These are phyloP conservation scores for Tetrahymena elliotti DNA, from an alignment of 73 alveolate species.

Conservation along the genomic window DNA sequence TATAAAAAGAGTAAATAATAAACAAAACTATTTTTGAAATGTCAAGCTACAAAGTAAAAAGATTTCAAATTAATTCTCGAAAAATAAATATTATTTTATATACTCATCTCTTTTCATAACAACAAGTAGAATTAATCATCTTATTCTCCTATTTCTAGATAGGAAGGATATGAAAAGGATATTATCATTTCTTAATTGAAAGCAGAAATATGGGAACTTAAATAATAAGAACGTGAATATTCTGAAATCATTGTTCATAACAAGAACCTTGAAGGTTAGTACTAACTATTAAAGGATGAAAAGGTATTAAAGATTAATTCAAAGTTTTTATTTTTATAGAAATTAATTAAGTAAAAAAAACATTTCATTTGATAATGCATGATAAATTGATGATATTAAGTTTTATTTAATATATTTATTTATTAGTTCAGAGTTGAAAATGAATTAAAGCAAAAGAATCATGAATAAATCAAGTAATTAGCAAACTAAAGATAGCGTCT, in stretches of 20 bases:
- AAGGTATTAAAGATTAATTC: background rate
- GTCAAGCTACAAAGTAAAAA: background rate
- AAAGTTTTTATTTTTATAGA: background rate
- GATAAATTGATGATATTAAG: too few species aligned
- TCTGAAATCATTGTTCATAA: background rate
- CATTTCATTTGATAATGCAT: too few species aligned
- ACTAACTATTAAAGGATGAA: background rate
- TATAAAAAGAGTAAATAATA: background rate
- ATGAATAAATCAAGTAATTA: background rate
- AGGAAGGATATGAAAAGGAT: background rate
- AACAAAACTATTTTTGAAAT: background rate
- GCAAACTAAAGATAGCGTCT: background rate
- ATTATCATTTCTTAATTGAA: background rate
- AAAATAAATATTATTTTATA: background rate
- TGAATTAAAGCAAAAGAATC: background rate
- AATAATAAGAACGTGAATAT: background rate
- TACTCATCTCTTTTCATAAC: background rate
- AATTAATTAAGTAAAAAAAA: too few species aligned
- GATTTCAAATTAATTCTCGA: background rate
- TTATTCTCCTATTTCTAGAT: background rate
- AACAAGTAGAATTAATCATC: background rate
- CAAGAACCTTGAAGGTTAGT: background rate
- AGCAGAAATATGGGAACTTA: background rate
- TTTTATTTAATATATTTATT: background rate
- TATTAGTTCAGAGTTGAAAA: background rate